Evolutionary conservation across 1,284 basidiomycete genomes (phyloP).

Genomic region (Apiotrichum montevideense): DNA sequence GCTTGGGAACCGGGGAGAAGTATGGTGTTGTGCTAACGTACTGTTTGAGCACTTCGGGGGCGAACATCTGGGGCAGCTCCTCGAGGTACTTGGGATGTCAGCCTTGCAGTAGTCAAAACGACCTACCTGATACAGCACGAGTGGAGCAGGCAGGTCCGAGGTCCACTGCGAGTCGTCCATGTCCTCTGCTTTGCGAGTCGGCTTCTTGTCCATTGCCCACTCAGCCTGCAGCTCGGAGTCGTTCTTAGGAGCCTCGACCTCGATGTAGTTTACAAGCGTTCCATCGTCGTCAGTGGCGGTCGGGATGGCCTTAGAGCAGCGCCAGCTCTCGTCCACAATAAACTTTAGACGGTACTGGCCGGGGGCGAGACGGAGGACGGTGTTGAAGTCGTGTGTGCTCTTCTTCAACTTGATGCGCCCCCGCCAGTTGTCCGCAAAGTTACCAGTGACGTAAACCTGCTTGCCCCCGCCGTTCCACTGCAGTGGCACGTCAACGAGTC

Average conservation of each 20-base stretch:
- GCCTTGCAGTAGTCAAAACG: neutral
- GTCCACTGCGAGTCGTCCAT: constrained; percentile 59
- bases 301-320: constrained; percentile 66
- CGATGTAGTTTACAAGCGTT: constrained; percentile 89
- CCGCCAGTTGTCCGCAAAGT: constrained; percentile 55
- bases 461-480: constrained; percentile 48
- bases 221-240: constrained; percentile 44
- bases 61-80: constrained; percentile 55
- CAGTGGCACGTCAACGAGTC: constrained; percentile 39
- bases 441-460: constrained; percentile 55
- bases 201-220: constrained; percentile 40
- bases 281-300: constrained; percentile 93
- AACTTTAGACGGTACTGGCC: constrained; percentile 96
- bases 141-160: constrained; percentile 62
- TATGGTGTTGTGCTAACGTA: constrained; percentile 42
- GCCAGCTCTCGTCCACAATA: constrained; percentile 87
- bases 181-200: constrained; percentile 31
- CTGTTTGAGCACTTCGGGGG: constrained; percentile 15
- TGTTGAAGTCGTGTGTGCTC: constrained; percentile 49
- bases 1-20: constrained; percentile 58
- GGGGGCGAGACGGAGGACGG: constrained; percentile 59
- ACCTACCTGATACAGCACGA: constrained; percentile 61
- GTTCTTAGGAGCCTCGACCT: constrained; percentile 47
- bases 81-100: constrained; percentile 54
- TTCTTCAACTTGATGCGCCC: constrained; percentile 51